These are phyloP conservation scores for Mucor lusitanicus DNA, from an alignment of 371 early-diverging fungal species.

Conservation along the genomic window DNA sequence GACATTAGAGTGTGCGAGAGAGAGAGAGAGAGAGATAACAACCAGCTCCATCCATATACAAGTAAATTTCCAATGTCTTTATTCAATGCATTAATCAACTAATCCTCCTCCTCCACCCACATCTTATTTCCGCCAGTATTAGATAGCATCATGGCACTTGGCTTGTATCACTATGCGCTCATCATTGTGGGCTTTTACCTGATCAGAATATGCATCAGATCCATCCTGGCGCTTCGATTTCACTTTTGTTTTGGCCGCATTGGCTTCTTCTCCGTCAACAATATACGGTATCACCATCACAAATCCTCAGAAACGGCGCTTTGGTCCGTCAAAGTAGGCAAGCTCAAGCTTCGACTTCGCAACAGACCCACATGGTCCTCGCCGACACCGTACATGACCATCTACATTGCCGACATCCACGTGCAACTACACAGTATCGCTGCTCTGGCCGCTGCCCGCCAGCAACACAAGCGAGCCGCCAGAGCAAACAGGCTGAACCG, in stretches of 20 bases:
- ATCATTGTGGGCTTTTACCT: constrained; percentile 8
- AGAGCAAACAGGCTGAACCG: constrained; percentile 20
- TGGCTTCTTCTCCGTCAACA: constrained; percentile 47
- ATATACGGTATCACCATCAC: constrained; percentile 40
- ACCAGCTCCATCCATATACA: not conserved
- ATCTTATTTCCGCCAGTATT: not conserved
- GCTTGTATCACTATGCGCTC: constrained; percentile 14
- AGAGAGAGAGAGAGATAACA: not conserved
- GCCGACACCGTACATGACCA: constrained; percentile 40
- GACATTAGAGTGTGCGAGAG: not conserved
- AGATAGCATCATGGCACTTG: constrained; percentile 6
- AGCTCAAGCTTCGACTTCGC: constrained; percentile 41
- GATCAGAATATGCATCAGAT: constrained; percentile 7
- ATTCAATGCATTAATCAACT: not conserved
- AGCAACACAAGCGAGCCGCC: constrained; percentile 1
- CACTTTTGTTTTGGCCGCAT: constrained; percentile 42
- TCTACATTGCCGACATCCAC: constrained; percentile 32
- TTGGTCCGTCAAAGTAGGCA: constrained; percentile 41
- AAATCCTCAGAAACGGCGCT: constrained; percentile 14
- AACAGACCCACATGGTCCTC: constrained; percentile 16
- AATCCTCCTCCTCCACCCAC: not conserved
- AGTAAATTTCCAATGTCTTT: not conserved
- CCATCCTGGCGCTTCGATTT: constrained; percentile 34
- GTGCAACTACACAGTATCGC: constrained; percentile 28
- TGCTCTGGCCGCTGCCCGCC: constrained; percentile 6